Evolutionary conservation across 2,329 filamentous ascomycete genomes (phyloP).

Genomic region (Botryosphaeria dothidea): DNA sequence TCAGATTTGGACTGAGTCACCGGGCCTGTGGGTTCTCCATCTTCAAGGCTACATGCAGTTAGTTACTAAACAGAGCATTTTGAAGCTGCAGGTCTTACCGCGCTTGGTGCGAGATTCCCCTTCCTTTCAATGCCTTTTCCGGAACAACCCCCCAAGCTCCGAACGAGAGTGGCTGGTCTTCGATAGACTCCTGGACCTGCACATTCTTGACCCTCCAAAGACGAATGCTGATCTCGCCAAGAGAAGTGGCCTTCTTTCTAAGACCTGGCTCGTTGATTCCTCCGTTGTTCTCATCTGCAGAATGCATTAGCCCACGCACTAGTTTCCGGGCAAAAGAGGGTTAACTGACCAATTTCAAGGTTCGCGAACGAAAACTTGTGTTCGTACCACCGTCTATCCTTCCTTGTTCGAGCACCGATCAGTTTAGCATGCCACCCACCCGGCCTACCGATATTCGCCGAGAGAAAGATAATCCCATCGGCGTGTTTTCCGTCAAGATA

Average conservation of each 20-base stretch:
- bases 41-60: too few species aligned
- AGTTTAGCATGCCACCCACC: not conserved
- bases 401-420: not conserved
- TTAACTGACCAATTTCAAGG: not conserved
- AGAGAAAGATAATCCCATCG: not conserved
- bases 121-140: constrained; percentile 28
- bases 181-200: too few species aligned
- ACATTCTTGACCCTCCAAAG: constrained; percentile 22
- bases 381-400: not conserved
- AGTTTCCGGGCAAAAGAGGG: not conserved
- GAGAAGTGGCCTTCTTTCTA: not conserved
- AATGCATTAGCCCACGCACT: not conserved
- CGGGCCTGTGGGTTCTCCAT: too few species aligned
- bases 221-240: constrained; percentile 24
- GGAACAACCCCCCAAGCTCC: too few species aligned
- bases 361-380: not conserved
- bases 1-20: too few species aligned
- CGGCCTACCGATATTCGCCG: not conserved
- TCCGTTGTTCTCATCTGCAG: not conserved
- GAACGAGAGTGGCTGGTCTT: too few species aligned
- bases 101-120: constrained; percentile 26
- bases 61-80: too few species aligned
- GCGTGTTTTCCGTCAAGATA: constrained; percentile 25
- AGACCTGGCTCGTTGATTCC: not conserved
- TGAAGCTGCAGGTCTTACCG: constrained; percentile 14